These are phyloP conservation scores for Cyathus pygmaeus DNA, from an alignment of 1,284 basidiomycete species.

Conservation along the genomic window DNA sequence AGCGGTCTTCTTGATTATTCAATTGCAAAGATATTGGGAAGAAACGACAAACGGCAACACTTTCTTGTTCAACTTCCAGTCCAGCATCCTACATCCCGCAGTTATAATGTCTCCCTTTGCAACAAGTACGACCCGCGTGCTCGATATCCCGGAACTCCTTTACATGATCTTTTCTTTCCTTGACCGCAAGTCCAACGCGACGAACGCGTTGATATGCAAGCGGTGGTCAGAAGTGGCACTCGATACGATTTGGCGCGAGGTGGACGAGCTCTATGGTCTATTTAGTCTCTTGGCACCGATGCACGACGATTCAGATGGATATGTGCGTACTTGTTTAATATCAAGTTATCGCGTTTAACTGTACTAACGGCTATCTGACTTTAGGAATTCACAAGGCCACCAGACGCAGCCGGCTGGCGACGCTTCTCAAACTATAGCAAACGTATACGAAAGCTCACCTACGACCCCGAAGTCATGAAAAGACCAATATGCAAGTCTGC, in stretches of 20 bases:
- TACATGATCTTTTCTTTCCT: slow-evolving; percentile 58
- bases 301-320: slow-evolving; percentile 5
- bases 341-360: too few species aligned
- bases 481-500: slow-evolving; percentile 31
- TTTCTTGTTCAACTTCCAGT: too few species aligned
- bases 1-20: too few species aligned
- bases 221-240: slow-evolving; percentile 62
- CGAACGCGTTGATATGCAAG: slow-evolving; percentile 60
- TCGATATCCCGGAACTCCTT: slow-evolving; percentile 61
- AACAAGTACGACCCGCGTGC: slow-evolving; percentile 28
- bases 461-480: slow-evolving; percentile 16
- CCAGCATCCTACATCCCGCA: too few species aligned
- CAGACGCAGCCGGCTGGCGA: slow-evolving; percentile 64
- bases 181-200: slow-evolving; percentile 45
- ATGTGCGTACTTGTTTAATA: neutral
- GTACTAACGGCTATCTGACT: too few species aligned
- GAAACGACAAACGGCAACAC: too few species aligned
- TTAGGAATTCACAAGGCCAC: slow-evolving; percentile 52
- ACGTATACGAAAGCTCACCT: slow-evolving; percentile 58
- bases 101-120: too few species aligned
- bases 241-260: slow-evolving; percentile 61
- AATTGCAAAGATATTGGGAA: too few species aligned
- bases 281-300: slow-evolving; percentile 55
- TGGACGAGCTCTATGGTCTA: slow-evolving; percentile 54
- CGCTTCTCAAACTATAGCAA: slow-evolving; percentile 63